Conservation (phyloP, 306 rosid species). For the Hippophae tibetana region DNA sequence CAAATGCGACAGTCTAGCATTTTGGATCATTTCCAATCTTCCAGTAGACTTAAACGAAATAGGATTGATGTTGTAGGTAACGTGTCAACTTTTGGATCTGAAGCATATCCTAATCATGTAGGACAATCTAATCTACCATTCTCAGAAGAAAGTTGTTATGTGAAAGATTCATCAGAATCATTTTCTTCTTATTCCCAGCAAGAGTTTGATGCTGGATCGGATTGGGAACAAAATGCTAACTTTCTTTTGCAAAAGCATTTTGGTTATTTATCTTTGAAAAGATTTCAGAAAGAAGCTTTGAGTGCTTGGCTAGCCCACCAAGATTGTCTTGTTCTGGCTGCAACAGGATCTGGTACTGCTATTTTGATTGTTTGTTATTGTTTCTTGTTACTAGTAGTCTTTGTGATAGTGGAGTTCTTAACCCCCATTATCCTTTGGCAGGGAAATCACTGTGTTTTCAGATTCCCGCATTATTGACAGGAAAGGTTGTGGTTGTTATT, state of each 20-base stretch:
- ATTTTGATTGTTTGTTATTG: slow-evolving; percentile 7
- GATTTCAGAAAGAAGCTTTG: slow-evolving; percentile 80
- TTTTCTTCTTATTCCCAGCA: slow-evolving; percentile 7
- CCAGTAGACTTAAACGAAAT: slow-evolving; percentile 17
- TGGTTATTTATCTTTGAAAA: slow-evolving; percentile 49
- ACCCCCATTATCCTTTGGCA: slow-evolving; percentile 29
- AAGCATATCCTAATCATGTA: neutral
- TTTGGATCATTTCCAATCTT: slow-evolving; percentile 47
- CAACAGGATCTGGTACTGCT: slow-evolving; percentile 78
- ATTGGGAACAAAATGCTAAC: slow-evolving; percentile 47
- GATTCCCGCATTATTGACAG: slow-evolving; percentile 80
- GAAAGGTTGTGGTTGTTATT: slow-evolving; percentile 92
- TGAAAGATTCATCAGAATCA: slow-evolving; percentile 12
- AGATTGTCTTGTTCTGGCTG: slow-evolving; percentile 85
- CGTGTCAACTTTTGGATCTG: slow-evolving; percentile 10
- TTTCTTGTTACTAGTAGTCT: slow-evolving; percentile 14
- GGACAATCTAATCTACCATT: slow-evolving; percentile 24
- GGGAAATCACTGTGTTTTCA: slow-evolving; percentile 94
- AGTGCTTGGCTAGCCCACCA: slow-evolving; percentile 52
- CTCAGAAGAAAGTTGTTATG: slow-evolving; percentile 10
- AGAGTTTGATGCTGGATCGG: slow-evolving; percentile 21
- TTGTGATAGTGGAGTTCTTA: slow-evolving; percentile 10
- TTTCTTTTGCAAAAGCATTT: slow-evolving; percentile 55
- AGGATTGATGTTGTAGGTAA: slow-evolving; percentile 18
- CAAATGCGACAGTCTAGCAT: slow-evolving; percentile 56